Percentiles rank a stretch among this genome's conserved stretches.
These are phyloP conservation scores for Trypanosoma theileri DNA, from an alignment of 208 protist species.

Conservation along the genomic window DNA sequence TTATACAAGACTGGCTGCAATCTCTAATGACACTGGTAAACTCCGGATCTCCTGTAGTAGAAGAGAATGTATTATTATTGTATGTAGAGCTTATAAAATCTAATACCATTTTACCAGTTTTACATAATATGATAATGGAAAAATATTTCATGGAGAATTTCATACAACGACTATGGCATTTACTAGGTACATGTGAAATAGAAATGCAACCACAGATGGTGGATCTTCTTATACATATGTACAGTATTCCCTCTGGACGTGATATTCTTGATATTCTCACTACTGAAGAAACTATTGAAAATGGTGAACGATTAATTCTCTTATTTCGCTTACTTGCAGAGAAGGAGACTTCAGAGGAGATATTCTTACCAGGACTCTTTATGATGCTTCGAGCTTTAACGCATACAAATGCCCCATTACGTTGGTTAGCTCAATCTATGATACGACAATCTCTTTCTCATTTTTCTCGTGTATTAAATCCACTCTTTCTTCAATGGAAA, in stretches of 20 bases:
- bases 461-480: constrained; percentile 18
- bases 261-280: constrained; percentile 14
- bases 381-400: constrained; percentile 24
- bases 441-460: constrained; percentile 19
- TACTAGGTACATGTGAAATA: constrained; percentile 9
- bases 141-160: constrained; percentile 4
- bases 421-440: constrained; percentile 14
- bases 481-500: constrained; percentile 8
- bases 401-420: background rate
- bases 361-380: constrained; percentile 21
- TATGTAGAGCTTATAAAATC: constrained; percentile 13
- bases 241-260: constrained; percentile 4
- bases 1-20: constrained; percentile 9
- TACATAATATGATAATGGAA: background rate
- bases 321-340: constrained; percentile 25
- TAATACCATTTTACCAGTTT: background rate
- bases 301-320: constrained; percentile 18
- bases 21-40: constrained; percentile 4
- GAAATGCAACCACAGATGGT: constrained; percentile 9
- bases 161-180: constrained; percentile 18
- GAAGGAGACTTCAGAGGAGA: constrained; percentile 1
- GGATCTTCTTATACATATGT: constrained; percentile 15
- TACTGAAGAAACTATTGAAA: constrained; percentile 12
- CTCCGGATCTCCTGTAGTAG: background rate
- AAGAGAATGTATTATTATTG: constrained; percentile 9